Evolutionary conservation across 2,329 filamentous ascomycete species (phyloP).

Genomic region (Epichloe bromicola): DNA sequence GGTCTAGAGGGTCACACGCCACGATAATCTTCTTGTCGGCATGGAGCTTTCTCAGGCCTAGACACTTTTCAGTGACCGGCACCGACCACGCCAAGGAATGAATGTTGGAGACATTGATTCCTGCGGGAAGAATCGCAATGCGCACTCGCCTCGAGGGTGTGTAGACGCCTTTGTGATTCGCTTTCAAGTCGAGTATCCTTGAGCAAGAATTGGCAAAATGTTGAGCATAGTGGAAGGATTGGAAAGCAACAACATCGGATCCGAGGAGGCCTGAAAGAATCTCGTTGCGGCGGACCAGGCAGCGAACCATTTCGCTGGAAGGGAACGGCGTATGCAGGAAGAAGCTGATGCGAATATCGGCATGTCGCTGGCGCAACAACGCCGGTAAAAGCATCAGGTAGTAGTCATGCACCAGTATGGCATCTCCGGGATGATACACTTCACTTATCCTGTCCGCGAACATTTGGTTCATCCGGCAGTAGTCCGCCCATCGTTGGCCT

Average conservation of each 20-base stretch:
- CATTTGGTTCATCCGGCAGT: slow-evolving; percentile 78
- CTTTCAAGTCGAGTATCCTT: slow-evolving; percentile 72
- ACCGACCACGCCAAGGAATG: slow-evolving; percentile 61
- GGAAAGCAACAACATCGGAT: slow-evolving; percentile 84
- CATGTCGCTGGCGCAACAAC: slow-evolving; percentile 70
- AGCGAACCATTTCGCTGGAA: slow-evolving; percentile 86
- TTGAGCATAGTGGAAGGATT: slow-evolving; percentile 84
- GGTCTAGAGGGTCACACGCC: slow-evolving; percentile 82
- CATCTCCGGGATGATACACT: slow-evolving; percentile 79
- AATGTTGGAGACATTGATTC: slow-evolving; percentile 70
- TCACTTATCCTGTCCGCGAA: slow-evolving; percentile 82
- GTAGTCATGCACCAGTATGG: slow-evolving; percentile 87
- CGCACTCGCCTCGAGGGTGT: slow-evolving; percentile 44
- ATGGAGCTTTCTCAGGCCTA: slow-evolving; percentile 61
- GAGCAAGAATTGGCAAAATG: slow-evolving; percentile 92
- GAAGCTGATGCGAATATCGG: slow-evolving; percentile 85
- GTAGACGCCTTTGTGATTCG: slow-evolving; percentile 68
- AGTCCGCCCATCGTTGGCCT: slow-evolving; percentile 79
- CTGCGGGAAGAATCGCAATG: slow-evolving; percentile 19
- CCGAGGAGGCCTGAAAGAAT: slow-evolving; percentile 78
- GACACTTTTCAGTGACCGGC: slow-evolving; percentile 56
- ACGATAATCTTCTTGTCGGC: slow-evolving; percentile 84
- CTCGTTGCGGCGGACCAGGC: slow-evolving; percentile 74
- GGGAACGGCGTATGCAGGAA: slow-evolving; percentile 90
- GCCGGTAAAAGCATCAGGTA: slow-evolving; percentile 80